Evolutionary conservation across 176 grass and related monocot genomes (phyloP).

Genomic region (Miscanthus lutarioriparius): DNA sequence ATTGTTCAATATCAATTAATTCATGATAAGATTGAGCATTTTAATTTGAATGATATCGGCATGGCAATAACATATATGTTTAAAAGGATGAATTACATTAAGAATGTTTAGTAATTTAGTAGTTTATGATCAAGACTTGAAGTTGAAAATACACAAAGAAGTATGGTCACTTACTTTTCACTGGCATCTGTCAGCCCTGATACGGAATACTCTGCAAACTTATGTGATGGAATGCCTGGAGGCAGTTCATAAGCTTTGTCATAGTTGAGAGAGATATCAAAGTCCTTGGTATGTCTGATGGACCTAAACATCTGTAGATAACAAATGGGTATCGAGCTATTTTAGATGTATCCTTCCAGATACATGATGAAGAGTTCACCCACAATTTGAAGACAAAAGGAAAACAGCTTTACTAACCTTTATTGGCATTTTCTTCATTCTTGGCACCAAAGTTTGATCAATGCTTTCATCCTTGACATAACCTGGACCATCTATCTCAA

Average conservation of each 20-base stretch:
- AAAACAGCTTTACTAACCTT: slow-evolving; percentile 49
- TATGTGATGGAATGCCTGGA: slow-evolving; percentile 75
- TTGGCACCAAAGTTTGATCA: slow-evolving; percentile 71
- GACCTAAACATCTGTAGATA: slow-evolving; percentile 87
- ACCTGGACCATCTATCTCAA: slow-evolving; percentile 73
- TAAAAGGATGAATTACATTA: not conserved
- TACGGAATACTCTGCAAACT: slow-evolving; percentile 75
- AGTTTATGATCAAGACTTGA: slow-evolving; percentile 1
- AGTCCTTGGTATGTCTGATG: slow-evolving; percentile 87
- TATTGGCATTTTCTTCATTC: slow-evolving; percentile 98
- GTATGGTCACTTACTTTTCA: slow-evolving; percentile 63
- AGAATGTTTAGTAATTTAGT: not conserved
- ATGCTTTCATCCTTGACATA: slow-evolving; percentile 79
- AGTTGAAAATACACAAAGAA: slow-evolving; percentile 15
- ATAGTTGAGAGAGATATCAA: slow-evolving; percentile 88
- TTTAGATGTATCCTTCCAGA: not conserved
- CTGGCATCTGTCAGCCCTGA: slow-evolving; percentile 78
- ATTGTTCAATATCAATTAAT: not conserved
- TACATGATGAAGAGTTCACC: not conserved
- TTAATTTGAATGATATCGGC: slow-evolving; percentile 22
- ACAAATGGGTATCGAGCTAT: slow-evolving; percentile 11
- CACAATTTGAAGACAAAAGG: not conserved
- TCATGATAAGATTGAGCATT: not conserved
- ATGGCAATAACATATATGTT: slow-evolving; percentile 12
- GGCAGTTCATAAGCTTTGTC: slow-evolving; percentile 69